Percentiles rank a stretch among this genome's conserved stretches.
Evolutionary conservation across 805 yeast species (phyloP).

Genomic region (Saccharomycopsis oosterbeekiorum): DNA sequence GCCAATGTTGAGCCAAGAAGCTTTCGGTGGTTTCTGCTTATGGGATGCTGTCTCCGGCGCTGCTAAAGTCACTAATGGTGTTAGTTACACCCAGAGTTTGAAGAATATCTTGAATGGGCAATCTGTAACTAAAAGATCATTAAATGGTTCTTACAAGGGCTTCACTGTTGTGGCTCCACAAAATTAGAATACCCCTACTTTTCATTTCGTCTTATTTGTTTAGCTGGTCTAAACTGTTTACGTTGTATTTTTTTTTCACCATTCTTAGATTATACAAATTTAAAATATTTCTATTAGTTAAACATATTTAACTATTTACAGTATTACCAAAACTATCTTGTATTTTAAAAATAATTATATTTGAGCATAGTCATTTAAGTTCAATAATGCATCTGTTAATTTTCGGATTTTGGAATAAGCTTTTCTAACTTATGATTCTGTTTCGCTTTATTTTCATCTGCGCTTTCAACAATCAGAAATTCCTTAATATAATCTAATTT

Average conservation of each 20-base stretch:
- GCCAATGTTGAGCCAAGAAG: not conserved
- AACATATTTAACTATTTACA: not conserved
- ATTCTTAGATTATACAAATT: not conserved
- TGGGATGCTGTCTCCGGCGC: conserved; percentile 17
- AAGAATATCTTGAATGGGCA: conserved; percentile 11
- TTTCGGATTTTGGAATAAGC: no score
- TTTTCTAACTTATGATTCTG: no score
- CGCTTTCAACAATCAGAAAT: no score
- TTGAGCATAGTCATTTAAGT: no score
- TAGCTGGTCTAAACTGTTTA: not conserved
- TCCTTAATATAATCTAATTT: no score
- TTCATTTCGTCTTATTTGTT: not conserved
- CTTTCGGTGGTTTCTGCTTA: conserved; percentile 16
- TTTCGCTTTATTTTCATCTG: no score
- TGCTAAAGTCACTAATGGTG: conserved; percentile 7
- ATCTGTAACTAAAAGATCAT: conserved; percentile 9
- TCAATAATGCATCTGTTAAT: no score
- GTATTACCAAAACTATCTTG: not conserved
- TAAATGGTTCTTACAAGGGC: conserved; percentile 3
- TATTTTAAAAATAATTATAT: no score
- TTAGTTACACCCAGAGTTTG: conserved; percentile 13
- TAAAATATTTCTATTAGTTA: not conserved
- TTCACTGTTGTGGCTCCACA: conserved; percentile 1
- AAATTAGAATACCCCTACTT: not conserved
- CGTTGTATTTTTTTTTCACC: not conserved